A percentile compares a stretch with the other conserved stretches of the same genome.
Conservation (phyloP, 495 filamentous ascomycete species). For the Amorphotheca resinae region DNA sequence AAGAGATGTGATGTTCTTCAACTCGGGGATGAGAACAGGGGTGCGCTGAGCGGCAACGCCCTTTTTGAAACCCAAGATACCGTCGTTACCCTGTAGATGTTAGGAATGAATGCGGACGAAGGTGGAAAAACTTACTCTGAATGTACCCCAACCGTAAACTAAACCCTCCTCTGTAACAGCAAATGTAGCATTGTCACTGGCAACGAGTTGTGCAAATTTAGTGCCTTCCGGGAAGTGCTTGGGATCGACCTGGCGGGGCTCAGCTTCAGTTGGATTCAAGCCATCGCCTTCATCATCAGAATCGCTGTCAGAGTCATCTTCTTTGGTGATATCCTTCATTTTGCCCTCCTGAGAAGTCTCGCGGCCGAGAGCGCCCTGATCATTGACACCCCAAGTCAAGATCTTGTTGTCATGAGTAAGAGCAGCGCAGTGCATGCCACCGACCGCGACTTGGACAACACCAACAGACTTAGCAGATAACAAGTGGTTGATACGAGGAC, state of each 20-base stretch:
- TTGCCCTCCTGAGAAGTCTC: constrained; percentile 42
- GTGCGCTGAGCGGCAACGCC: constrained; percentile 22
- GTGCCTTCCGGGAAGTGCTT: constrained; percentile 39
- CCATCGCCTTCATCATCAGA: constrained; percentile 37
- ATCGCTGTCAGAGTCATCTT: constrained; percentile 29
- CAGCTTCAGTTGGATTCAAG: constrained; percentile 47
- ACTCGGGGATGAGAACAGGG: constrained; percentile 35
- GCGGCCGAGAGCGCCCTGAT: constrained; percentile 53
- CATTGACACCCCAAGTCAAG: constrained; percentile 62
- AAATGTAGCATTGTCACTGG: constrained; percentile 51
- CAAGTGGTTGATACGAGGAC: constrained; percentile 37
- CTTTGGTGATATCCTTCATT: constrained; percentile 34
- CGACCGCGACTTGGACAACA: constrained; percentile 48
- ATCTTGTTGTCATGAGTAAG: constrained; percentile 54
- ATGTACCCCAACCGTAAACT: constrained; percentile 65
- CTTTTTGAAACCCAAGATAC: constrained; percentile 52
- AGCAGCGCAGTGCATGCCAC: constrained; percentile 55
- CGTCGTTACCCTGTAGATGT: constrained; percentile 43
- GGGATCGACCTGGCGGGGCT: constrained; percentile 36
- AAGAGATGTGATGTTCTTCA: constrained; percentile 52
- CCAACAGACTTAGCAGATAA: constrained; percentile 43
- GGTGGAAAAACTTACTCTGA: constrained; percentile 34
- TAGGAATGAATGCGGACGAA: constrained; percentile 4
- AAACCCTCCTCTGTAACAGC: constrained; percentile 49
- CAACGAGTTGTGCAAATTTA: constrained; percentile 44